Conservation (phyloP, 768 basidiomycete species). For the Psilocybe tampanensis region DNA sequence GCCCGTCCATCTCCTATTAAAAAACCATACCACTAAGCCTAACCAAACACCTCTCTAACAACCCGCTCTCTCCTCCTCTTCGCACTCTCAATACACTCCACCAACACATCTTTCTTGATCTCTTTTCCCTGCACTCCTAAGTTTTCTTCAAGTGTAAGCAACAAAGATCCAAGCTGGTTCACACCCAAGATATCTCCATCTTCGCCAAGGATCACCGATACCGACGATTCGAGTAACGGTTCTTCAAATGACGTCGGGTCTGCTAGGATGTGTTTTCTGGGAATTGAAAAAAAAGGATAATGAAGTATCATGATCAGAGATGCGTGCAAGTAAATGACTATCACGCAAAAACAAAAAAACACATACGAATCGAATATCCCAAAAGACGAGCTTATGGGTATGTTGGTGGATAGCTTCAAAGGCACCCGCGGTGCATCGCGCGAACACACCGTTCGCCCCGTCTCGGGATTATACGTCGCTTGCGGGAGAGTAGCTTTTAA, state of each 20-base stretch:
- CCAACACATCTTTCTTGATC: slow-evolving; percentile 29
- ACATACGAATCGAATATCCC: slow-evolving; percentile 84
- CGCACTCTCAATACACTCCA: slow-evolving; percentile 41
- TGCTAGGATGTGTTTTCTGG: slow-evolving; percentile 65
- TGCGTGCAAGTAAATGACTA: too few species aligned
- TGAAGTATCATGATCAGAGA: too few species aligned
- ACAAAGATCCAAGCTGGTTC: slow-evolving; percentile 54
- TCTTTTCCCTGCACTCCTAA: slow-evolving; percentile 28
- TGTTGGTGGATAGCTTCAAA: slow-evolving; percentile 40
- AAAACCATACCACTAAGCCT: not conserved
- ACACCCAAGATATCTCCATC: slow-evolving; percentile 49
- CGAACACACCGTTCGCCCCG: slow-evolving; percentile 63
- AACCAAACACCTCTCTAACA: slow-evolving; percentile 4
- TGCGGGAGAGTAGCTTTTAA: slow-evolving; percentile 67
- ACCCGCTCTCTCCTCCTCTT: slow-evolving; percentile 20
- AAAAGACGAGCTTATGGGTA: slow-evolving; percentile 63
- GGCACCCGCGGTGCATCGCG: slow-evolving; percentile 43
- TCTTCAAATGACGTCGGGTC: slow-evolving; percentile 94
- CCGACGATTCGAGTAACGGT: slow-evolving; percentile 72
- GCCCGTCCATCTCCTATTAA: too few species aligned
- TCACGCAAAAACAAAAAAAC: slow-evolving; percentile 3
- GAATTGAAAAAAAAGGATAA: not conserved
- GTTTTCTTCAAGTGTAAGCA: slow-evolving; percentile 14
- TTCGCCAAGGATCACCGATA: slow-evolving; percentile 65
- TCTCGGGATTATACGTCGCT: slow-evolving; percentile 71